Conservation (phyloP, 2,329 filamentous ascomycete species). For the Thelonectria olida region DNA sequence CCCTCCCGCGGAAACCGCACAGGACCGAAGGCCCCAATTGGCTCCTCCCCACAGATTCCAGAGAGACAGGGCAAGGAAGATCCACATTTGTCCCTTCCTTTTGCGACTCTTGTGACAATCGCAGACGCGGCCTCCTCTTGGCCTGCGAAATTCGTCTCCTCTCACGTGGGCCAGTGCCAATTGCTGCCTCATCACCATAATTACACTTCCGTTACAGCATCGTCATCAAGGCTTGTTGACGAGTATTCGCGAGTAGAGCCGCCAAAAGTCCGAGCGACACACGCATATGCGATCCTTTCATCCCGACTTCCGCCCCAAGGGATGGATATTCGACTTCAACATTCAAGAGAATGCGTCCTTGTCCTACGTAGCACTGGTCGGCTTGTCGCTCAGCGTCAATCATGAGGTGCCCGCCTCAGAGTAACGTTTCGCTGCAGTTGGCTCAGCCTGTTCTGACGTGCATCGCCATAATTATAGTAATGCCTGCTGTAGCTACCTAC, state of each 20-base stretch:
- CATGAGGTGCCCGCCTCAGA: neutral
- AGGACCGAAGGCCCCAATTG: conserved; percentile 1
- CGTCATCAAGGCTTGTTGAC: neutral
- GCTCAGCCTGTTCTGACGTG: conserved; percentile 18
- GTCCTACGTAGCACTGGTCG: neutral
- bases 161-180: conserved; percentile 29
- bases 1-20: neutral
- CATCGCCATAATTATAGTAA: neutral
- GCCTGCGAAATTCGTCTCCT: conserved; percentile 26
- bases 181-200: conserved; percentile 25
- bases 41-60: neutral
- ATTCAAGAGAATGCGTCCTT: neutral
- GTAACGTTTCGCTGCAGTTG: conserved; percentile 15
- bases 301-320: neutral
- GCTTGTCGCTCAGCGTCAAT: neutral
- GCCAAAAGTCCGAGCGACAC: neutral
- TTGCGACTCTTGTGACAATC: conserved; percentile 19
- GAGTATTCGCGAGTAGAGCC: neutral
- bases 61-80: conserved; percentile 6
- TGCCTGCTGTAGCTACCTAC: no score
- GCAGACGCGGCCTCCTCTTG: conserved; percentile 35
- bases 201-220: neutral
- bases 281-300: neutral
- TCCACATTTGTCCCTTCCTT: conserved; percentile 5
- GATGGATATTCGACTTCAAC: neutral